Percentiles rank a stretch among this genome's conserved stretches.
These are phyloP conservation scores for Ceriops tagal DNA, from an alignment of 345 rosid species.

Conservation along the genomic window DNA sequence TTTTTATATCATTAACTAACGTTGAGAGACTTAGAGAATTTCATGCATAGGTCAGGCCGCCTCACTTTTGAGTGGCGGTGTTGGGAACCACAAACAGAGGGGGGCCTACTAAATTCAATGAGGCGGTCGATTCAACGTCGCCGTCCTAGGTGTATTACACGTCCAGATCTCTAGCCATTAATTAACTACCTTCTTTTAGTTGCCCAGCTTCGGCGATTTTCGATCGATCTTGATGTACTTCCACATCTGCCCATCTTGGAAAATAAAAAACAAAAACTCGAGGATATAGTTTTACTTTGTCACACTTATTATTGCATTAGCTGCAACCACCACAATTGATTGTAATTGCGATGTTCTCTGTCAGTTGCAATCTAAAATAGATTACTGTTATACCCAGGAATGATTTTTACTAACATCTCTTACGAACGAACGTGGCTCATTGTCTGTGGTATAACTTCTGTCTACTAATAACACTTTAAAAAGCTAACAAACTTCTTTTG, in stretches of 20 bases:
- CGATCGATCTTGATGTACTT: background rate
- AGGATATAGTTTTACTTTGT: too few species aligned
- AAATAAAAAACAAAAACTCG: too few species aligned
- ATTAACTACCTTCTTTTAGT: background rate
- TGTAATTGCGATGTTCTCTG: too few species aligned
- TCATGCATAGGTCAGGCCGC: conserved; percentile 34
- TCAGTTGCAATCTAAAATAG: too few species aligned
- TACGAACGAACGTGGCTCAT: too few species aligned
- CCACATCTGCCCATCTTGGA: background rate
- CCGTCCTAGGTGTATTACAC: conserved; percentile 72
- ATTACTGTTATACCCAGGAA: too few species aligned
- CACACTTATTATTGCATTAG: too few species aligned
- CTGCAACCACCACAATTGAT: too few species aligned
- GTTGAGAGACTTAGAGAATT: background rate
- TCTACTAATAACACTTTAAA: too few species aligned
- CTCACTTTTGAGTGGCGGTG: conserved; percentile 30
- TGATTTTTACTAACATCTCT: too few species aligned
- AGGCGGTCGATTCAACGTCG: conserved; percentile 76
- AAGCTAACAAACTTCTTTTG: too few species aligned
- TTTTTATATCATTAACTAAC: background rate
- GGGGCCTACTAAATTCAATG: conserved; percentile 40
- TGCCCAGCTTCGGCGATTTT: background rate
- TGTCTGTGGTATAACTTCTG: too few species aligned
- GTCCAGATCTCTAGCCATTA: conserved; percentile 21
- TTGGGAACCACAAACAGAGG: conserved; percentile 35